These are phyloP conservation scores for Spathaspora gorwiae DNA, from an alignment of 805 yeast species.

Conservation along the genomic window DNA sequence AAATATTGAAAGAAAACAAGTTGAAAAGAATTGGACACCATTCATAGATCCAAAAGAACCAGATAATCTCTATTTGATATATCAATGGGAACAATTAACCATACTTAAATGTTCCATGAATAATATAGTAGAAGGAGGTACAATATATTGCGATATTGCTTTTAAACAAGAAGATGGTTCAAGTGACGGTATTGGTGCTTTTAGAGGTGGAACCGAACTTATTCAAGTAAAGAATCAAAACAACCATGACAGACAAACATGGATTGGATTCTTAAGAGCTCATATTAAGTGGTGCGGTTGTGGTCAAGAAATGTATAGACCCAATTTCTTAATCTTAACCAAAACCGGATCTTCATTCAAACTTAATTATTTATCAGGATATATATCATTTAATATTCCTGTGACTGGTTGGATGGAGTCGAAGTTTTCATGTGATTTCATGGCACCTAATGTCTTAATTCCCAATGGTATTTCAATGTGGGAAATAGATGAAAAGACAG, in stretches of 20 bases:
- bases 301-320: conserved; percentile 34
- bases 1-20: conserved; percentile 2
- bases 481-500: conserved; percentile 5
- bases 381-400: conserved; percentile 26
- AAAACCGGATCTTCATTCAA: conserved; percentile 15
- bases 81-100: conserved; percentile 28
- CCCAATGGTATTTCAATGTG: conserved; percentile 32
- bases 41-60: conserved; percentile 25
- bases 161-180: neutral
- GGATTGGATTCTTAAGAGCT: conserved; percentile 39
- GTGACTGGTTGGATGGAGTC: conserved; percentile 25
- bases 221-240: conserved; percentile 15
- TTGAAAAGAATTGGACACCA: conserved; percentile 40
- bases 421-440: conserved; percentile 17
- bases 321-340: conserved; percentile 29
- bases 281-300: conserved; percentile 36
- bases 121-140: conserved; percentile 3
- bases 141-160: neutral
- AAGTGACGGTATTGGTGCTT: conserved; percentile 22
- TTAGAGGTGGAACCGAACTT: conserved; percentile 36
- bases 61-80: conserved; percentile 24
- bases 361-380: conserved; percentile 28
- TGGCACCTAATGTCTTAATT: conserved; percentile 23
- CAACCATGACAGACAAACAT: conserved; percentile 22
- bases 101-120: conserved; percentile 22